Evolutionary conservation across 139 green algal species (phyloP), one percentile per base, ranked within the genome.

Genomic region (Pleodorina starrii): DNA sequence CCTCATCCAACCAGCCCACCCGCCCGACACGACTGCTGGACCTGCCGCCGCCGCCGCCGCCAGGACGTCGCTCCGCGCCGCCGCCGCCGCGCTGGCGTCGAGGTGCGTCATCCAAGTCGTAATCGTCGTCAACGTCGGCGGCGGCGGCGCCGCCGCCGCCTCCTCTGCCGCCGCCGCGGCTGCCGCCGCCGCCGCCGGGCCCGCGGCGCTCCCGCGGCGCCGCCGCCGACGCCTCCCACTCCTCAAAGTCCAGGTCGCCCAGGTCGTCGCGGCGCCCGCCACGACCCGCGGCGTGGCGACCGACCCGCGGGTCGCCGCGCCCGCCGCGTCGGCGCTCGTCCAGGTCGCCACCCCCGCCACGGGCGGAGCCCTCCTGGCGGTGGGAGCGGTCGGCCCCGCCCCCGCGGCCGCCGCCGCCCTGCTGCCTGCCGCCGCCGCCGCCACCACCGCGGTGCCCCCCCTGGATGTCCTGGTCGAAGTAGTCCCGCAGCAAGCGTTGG

Each of bases 151-250:
- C 69, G 35, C 57, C 14, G 19, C 57, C 14, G 19, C 21, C 5
- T 32, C 63, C 63, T 29, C 63, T 27, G n/a, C 63, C 35, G 63
- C 19, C 21, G 21, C 63, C 11, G 12, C 16, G 63, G 63, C 63
- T 38, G 9, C 63, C 63, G 32, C 63, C 27, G 63, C 63, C 63
- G 32, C 42, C 40, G 32, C 72, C 72, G 7, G 21, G 42, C 12
- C 38, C 40, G 1, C 19, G 40, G 40, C 72, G 40, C 7, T 36
- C 21, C 72, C 38, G 21, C 72, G 7, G 10, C 38, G 21, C 38
- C 38, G 21, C 38, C 17, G 5, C 40, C 11, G 72, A 80, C 72
- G 40, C 74, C 74, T 82, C 74, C 74, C 74, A 82, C 23, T 82
- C 74, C 9, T 82, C 74, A 63, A 63, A 82, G 1, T 63, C 44